A percentile compares a stretch with the other conserved stretches of the same genome.
phyloP scores from a whole-genome alignment of 2,329 filamentous ascomycete species.

The Trichoderma gracile region DNA sequence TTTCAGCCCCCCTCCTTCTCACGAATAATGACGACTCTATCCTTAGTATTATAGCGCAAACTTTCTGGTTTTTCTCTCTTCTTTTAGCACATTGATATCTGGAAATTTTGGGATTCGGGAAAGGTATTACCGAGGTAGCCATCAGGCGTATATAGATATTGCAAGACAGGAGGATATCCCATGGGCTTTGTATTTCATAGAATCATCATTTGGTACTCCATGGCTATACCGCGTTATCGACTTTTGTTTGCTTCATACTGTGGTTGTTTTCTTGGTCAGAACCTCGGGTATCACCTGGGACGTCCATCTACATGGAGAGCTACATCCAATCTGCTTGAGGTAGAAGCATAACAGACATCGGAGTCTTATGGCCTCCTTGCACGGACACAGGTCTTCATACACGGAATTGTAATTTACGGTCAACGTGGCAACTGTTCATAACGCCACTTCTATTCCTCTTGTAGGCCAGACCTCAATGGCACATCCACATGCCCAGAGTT shows the following conservation, averaged over 20 bases:
- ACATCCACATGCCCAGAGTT: constrained; percentile 30
- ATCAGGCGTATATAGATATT: background rate
- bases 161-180: background rate
- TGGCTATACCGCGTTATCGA: background rate
- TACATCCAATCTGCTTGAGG: too few species aligned
- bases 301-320: too few species aligned
- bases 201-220: background rate
- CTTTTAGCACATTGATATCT: too few species aligned
- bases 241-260: background rate
- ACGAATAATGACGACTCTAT: constrained; percentile 1
- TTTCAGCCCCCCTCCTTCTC: background rate
- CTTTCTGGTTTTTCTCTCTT: background rate
- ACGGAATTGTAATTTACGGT: background rate
- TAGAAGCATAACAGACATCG: too few species aligned
- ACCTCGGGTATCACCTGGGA: too few species aligned
- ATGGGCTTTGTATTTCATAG: background rate
- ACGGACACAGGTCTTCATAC: too few species aligned
- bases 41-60: background rate
- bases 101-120: background rate
- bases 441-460: constrained; percentile 27
- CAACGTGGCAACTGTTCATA: constrained; percentile 14
- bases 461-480: constrained; percentile 28
- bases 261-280: background rate
- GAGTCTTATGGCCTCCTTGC: too few species aligned
- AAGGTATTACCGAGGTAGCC: background rate